phyloP scores from a whole-genome alignment of 2,329 filamentous ascomycete genomes.

The Fusarium transvaalense region DNA sequence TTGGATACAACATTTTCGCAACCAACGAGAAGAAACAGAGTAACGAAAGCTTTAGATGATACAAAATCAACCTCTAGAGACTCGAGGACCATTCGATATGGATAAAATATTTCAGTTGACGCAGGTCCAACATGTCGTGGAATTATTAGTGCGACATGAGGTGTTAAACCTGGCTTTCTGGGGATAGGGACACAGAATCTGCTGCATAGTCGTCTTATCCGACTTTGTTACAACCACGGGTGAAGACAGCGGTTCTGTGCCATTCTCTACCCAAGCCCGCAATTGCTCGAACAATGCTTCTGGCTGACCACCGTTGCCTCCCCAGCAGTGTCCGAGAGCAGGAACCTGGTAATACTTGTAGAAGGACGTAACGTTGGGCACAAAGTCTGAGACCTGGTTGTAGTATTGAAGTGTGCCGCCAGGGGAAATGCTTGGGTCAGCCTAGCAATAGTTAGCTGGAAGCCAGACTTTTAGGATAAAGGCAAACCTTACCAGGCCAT shows the following conservation, averaged over 20 bases:
- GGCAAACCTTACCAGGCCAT: conserved; percentile 28
- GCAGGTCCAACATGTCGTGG: background rate
- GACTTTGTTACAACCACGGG: conserved; percentile 2
- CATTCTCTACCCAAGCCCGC: conserved; percentile 51
- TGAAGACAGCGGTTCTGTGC: conserved; percentile 42
- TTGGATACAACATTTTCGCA: no score
- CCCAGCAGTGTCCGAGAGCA: conserved; percentile 52
- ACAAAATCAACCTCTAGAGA: background rate
- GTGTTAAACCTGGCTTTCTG: background rate
- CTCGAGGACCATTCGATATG: background rate
- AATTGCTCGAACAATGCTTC: conserved; percentile 44
- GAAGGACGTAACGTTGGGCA: conserved; percentile 45
- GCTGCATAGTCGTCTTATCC: background rate
- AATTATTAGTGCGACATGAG: background rate
- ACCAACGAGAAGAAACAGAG: background rate
- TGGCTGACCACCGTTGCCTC: conserved; percentile 45
- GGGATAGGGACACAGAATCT: conserved; percentile 1
- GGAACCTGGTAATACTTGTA: conserved; percentile 53
- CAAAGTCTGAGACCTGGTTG: conserved; percentile 35
- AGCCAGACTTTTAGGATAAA: background rate
- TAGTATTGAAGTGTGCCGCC: conserved; percentile 49
- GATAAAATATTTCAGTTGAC: background rate
- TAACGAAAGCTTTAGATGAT: background rate
- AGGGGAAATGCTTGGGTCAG: conserved; percentile 36
- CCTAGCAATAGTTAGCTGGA: conserved; percentile 16